Evolutionary conservation across 2,329 filamentous ascomycete species (phyloP), one percentile per base, ranked within the genome.

Genomic region (Aspergillus piperis): DNA sequence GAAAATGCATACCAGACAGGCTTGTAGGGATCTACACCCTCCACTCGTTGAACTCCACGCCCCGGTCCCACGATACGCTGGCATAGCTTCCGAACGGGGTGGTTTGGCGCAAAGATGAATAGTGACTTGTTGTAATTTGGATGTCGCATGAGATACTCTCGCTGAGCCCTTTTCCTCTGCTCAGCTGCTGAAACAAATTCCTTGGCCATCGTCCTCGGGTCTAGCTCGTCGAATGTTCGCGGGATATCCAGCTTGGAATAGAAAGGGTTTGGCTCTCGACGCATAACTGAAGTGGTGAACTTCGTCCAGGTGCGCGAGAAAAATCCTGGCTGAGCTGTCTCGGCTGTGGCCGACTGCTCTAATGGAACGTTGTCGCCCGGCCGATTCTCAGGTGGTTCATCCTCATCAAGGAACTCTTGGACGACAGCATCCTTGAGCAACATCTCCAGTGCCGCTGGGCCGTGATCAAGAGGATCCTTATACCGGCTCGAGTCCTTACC

Each of bases 371-470:
- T 74, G 42, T 70, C 74, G 59, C 68, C 68, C 42, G 64, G 72
- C 64, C 69, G 71, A 59, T 63, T 66, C 36, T 71, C 64, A 36
- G 68, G 32, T 41, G 66, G 63, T 57, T 71, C 62, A 58, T 83
- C 79, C 63, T 96, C 92, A 68, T 98, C 92, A 4, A 99, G 84
- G 63, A 99, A 99, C 69, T 98, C 95, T 53, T 88, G 89, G 6
- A 99, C 94, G 25, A 99, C 92, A 1, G 92, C 92, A 75, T 98
- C 94, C 73, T 98, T 98, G 49, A 98, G 83, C 52, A 99, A 83
- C 92, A 98, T 96, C 73, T 98, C 95, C 73, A 96, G 90, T 57
- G 92, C 93, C 6, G 92, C 92, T 21, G 90, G 90, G 2, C 93
- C 93, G 72, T 96, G 96, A 72, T 97, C 93, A 15, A 98, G 81